phyloP scores from a whole-genome alignment of 345 rosid species.

The Physaria fendleri region DNA sequence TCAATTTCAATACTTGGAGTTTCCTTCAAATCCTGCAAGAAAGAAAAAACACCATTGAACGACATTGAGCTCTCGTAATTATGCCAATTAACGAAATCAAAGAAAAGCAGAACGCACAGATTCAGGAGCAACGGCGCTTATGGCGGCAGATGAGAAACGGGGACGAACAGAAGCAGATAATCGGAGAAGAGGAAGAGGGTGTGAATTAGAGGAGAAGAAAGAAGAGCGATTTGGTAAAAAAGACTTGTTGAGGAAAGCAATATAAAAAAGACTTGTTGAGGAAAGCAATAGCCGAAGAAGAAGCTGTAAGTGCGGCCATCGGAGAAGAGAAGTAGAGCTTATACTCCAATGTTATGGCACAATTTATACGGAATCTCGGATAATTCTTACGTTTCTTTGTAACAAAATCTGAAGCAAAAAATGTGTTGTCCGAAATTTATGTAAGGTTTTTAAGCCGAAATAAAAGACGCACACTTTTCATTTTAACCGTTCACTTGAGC shows the following conservation, averaged over 20 bases:
- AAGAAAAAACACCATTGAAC: neutral
- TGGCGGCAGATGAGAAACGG: constrained; percentile 22
- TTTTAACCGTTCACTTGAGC: constrained; percentile 9
- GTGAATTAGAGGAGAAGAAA: constrained; percentile 24
- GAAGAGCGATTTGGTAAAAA: constrained; percentile 29
- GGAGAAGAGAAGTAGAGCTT: neutral
- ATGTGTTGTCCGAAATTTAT: constrained; percentile 14
- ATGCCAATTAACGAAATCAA: too few relatives aligned
- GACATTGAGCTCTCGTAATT: neutral
- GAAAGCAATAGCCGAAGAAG: constrained; percentile 35
- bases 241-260: constrained; percentile 29
- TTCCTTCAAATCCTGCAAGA: constrained; percentile 23
- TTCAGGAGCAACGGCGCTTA: constrained; percentile 39
- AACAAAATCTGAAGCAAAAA: neutral
- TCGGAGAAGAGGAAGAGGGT: constrained; percentile 28
- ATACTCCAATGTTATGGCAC: neutral
- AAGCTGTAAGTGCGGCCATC: constrained; percentile 28
- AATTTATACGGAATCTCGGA: constrained; percentile 7
- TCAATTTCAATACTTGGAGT: constrained; percentile 28
- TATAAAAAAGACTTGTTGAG: too few relatives aligned
- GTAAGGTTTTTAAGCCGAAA: constrained; percentile 9
- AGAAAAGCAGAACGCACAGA: constrained; percentile 27
- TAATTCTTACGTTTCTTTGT: neutral
- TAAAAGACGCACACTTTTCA: constrained; percentile 7
- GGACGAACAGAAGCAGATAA: constrained; percentile 26